Evolutionary conservation across 805 yeast genomes (phyloP), one percentile per base, ranked within the genome.

Genomic region (Candida coleopterorum): DNA sequence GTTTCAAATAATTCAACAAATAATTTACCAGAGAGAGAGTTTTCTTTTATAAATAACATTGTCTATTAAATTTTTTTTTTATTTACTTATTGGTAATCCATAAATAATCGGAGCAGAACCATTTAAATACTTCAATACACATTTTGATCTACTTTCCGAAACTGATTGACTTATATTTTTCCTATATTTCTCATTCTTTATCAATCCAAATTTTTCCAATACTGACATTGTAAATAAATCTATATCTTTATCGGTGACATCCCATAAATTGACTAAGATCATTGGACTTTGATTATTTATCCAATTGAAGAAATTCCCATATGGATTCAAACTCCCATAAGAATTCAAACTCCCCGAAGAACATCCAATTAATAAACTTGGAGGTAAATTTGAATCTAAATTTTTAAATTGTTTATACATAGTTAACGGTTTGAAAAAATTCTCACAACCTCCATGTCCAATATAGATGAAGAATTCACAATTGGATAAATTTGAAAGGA

Each of bases 371-470:
- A 93, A 64, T 29, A 88, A 65, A 18, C 74, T 61, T 1, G 88
- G 85, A 0, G 88, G 79, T 8, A 79, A 54, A 39, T 68, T 53
- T 9, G 62, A 60, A 36, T 74, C 74, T 11, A 21, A 18, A 14
- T 20, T 14, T 11, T 6, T 15, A 11, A 20, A 24, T 16, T 23
- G 7, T 36, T 51, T 55, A 37, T 52, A 48, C 29, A 88, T 58
- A 0, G 73, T 58, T 4, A 77, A 68, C 1, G 80, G 65, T 21
- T 78, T 68, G 9, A 86, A 62, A 50, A 79, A 87, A 43, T 84
- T 88, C 43, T 86, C 90, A n/a, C 97, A 96, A 4, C 96, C 93
- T 0, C 97, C 97, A 59, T 93, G 99, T 0, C 99, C 99, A 38
- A 89, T 68, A 54, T 85, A 93, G 0, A 90, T 64, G 46, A 82